Base-by-base conservation (phyloP, 768 basidiomycete genomes). In the Tubosaeta sp. region DNA sequence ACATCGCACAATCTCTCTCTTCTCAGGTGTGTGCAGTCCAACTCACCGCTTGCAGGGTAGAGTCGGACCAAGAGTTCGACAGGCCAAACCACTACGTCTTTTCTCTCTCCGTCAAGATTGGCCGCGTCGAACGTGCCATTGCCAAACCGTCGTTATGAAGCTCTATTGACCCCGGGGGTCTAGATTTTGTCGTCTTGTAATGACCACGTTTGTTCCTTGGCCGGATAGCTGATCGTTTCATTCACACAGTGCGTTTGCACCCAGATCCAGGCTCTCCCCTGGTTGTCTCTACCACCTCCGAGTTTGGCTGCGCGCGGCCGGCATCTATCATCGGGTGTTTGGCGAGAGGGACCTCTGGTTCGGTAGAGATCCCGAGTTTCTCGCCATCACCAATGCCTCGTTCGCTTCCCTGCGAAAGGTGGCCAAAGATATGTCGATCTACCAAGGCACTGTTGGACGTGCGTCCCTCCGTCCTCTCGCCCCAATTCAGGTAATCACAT, bases 111-210 rank as follows among this genome's bases (percentile, higher is more conserved):
- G 65, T 83, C 60, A 80, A 78, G 66, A 67, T 73, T 19, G 78
- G 82, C 55, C 73, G 76, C 7, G 72, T 84, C 43, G 82, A 85
- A 66, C 74, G 84, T 12, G 69, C 74, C 12, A 46, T 86, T 16
- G 72, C 77, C 46, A 74, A 77, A 32, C 76, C 83, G 58, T 75
- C 14, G 67, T 70, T 29, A 67, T 82, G 53, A 74, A 63, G 35
- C 68, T 86, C 61, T 10, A 68, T 84, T 26, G 79, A 85, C 55
- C 84, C 84, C 4, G 71, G 78, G 35, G 65, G 56, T 34, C 71
- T 86, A 11, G 74, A 82, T 32, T 86, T 86, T 58, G 72, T 76
- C 26, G 80, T 85, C 17, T 86, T 86, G 85, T 86, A 59, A 62
- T 74, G 72, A 22, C 1, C 1, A n/a, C 8, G 10, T n/a, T 6